Conservation (phyloP, 306 rosid species). For the Datisca glomerata region DNA sequence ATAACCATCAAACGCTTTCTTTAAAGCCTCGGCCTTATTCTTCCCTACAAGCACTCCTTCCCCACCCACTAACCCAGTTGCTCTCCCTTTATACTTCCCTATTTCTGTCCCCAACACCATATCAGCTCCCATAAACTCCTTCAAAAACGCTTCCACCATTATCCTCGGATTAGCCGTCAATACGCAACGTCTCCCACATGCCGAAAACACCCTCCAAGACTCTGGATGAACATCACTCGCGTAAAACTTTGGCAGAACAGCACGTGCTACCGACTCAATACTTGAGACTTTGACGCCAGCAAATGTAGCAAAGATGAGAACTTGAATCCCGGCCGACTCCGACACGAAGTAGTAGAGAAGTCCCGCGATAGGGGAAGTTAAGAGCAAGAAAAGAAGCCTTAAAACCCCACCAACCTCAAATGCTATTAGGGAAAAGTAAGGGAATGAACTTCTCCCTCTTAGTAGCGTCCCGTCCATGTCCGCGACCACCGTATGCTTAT, state of each 20-base stretch:
- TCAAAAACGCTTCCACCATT: slow-evolving; percentile 73
- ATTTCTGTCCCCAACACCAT: slow-evolving; percentile 60
- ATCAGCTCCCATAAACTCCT: slow-evolving; percentile 58
- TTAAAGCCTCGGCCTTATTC: slow-evolving; percentile 45
- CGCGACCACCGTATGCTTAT: slow-evolving; percentile 60
- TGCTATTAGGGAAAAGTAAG: slow-evolving; percentile 67
- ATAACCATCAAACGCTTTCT: slow-evolving; percentile 31
- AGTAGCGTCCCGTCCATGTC: slow-evolving; percentile 89
- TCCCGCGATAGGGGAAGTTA: slow-evolving; percentile 56
- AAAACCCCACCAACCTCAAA: slow-evolving; percentile 68
- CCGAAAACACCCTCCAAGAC: slow-evolving; percentile 59
- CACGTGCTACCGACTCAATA: slow-evolving; percentile 63
- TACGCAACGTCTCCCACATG: slow-evolving; percentile 51
- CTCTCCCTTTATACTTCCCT: slow-evolving; percentile 35
- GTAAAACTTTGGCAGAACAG: slow-evolving; percentile 74
- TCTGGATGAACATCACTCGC: slow-evolving; percentile 42
- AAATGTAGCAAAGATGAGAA: slow-evolving; percentile 46
- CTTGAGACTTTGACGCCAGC: slow-evolving; percentile 38
- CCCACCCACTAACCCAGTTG: slow-evolving; percentile 44
- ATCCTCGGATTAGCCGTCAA: slow-evolving; percentile 68
- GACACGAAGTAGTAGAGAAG: slow-evolving; percentile 59
- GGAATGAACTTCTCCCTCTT: slow-evolving; percentile 65
- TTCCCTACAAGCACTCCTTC: slow-evolving; percentile 61
- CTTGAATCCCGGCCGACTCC: slow-evolving; percentile 64
- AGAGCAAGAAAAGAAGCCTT: slow-evolving; percentile 46